Evolutionary conservation across 495 filamentous ascomycete genomes (phyloP).

Genomic region (Bathelium albidoporum): DNA sequence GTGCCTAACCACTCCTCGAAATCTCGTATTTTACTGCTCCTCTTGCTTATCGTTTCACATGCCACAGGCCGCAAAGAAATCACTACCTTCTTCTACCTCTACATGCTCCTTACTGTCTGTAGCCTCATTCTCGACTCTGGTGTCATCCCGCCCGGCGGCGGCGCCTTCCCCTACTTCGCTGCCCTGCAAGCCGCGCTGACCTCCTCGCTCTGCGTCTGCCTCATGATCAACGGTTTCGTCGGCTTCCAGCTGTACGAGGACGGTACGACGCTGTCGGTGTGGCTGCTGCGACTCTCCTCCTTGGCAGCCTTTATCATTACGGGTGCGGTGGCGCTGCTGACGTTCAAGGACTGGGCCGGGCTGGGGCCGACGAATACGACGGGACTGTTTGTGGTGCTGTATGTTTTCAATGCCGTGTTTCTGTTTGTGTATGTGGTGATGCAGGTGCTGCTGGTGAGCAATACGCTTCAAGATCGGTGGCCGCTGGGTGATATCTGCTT

Average conservation of each 20-base stretch:
- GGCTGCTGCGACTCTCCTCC: constrained; percentile 74
- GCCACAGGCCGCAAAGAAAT: constrained; percentile 95
- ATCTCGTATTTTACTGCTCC: constrained; percentile 5
- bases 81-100: constrained; percentile 94
- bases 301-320: constrained; percentile 76
- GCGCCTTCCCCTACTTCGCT: constrained; percentile 80
- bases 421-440: constrained; percentile 76
- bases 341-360: constrained; percentile 87
- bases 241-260: constrained; percentile 99
- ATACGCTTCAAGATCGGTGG: constrained; percentile 92
- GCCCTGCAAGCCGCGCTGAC: constrained; percentile 80
- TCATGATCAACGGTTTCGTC: constrained; percentile 96
- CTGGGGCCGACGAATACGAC: constrained; percentile 74
- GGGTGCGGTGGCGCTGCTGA: constrained; percentile 76
- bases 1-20: constrained; percentile 32
- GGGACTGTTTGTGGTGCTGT: constrained; percentile 85
- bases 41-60: constrained; percentile 13
- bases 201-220: constrained; percentile 79
- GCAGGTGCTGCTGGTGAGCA: constrained; percentile 78
- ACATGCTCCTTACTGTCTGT: constrained; percentile 76
- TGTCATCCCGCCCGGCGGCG: constrained; percentile 72
- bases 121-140: constrained; percentile 91
- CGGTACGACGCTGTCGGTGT: constrained; percentile 88
- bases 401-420: constrained; percentile 80
- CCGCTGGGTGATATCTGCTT: constrained; percentile 89